A percentile compares a stretch with the other conserved stretches of the same genome.
These are phyloP conservation scores for Schizophyllum commune DNA, from an alignment of 1,284 basidiomycete species.

Conservation along the genomic window DNA sequence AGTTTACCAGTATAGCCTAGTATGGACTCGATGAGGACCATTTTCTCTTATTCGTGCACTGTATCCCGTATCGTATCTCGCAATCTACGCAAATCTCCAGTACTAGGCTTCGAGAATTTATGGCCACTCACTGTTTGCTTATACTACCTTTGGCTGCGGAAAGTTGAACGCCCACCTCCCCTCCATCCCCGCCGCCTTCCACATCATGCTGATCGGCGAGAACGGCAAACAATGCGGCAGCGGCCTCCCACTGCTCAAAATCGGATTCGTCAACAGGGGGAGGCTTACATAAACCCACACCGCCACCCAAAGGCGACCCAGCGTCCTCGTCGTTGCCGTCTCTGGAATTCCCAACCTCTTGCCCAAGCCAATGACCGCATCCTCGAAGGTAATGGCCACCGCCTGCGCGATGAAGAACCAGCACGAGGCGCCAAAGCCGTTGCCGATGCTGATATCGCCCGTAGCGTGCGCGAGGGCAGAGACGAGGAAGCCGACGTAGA, in stretches of 20 bases:
- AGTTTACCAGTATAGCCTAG: too few relatives aligned
- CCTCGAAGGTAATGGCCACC: slow-evolving; percentile 9
- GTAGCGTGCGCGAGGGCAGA: slow-evolving; percentile 9
- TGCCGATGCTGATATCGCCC: not conserved
- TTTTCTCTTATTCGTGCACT: too few relatives aligned
- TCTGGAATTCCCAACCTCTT: not conserved
- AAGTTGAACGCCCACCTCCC: not conserved
- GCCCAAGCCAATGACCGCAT: slow-evolving; percentile 4
- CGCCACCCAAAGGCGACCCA: not conserved
- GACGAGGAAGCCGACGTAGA: slow-evolving; percentile 10
- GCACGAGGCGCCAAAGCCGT: slow-evolving; percentile 3
- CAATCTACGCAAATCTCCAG: too few relatives aligned
- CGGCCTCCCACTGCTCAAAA: not conserved
- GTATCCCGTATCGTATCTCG: too few relatives aligned
- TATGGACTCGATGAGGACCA: too few relatives aligned
- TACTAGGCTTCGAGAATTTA: too few relatives aligned
- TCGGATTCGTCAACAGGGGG: not conserved
- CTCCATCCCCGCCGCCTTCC: not conserved
- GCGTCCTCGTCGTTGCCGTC: too few relatives aligned
- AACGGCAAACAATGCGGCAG: not conserved
- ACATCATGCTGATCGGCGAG: not conserved
- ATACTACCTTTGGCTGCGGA: too few relatives aligned
- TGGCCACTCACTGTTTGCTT: too few relatives aligned
- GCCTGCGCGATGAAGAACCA: slow-evolving; percentile 12
- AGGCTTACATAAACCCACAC: not conserved